A percentile compares a stretch with the other conserved stretches of the same genome.
These are phyloP conservation scores for Mollisiaceae sp. DNA, from an alignment of 2,329 filamentous ascomycete species.

Conservation along the genomic window DNA sequence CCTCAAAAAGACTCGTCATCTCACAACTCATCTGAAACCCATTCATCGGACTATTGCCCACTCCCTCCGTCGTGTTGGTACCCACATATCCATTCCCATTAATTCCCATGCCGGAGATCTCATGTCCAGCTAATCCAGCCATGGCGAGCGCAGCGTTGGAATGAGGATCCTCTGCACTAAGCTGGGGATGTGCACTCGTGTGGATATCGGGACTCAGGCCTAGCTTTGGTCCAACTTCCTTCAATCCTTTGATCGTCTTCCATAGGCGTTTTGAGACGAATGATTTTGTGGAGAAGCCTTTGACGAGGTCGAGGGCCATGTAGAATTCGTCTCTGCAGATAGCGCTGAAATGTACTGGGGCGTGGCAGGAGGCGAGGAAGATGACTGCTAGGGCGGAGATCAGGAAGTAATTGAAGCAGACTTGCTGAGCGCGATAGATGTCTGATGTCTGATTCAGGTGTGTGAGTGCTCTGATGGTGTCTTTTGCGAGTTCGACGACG, in stretches of 20 bases:
- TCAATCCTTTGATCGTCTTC: conserved; percentile 69
- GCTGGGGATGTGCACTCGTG: conserved; percentile 3
- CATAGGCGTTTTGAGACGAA: conserved; percentile 76
- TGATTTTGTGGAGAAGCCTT: conserved; percentile 72
- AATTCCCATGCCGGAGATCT: conserved; percentile 36
- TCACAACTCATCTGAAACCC: conserved; percentile 45
- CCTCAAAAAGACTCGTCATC: conserved; percentile 45
- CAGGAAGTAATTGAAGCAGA: conserved; percentile 82
- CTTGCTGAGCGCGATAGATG: conserved; percentile 73
- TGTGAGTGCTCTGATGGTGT: conserved; percentile 74
- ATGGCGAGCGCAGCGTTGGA: conserved; percentile 59
- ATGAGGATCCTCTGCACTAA: conserved; percentile 51
- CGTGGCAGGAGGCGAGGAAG: conserved; percentile 78
- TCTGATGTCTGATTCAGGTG: conserved; percentile 74
- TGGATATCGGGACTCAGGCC: conserved; percentile 46
- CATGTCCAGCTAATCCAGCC: conserved; percentile 55
- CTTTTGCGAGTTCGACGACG: conserved; percentile 75
- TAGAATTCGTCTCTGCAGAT: conserved; percentile 78
- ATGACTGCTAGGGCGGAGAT: conserved; percentile 76
- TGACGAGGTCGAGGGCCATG: conserved; percentile 75
- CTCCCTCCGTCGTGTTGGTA: conserved; percentile 7
- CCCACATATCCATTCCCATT: not conserved
- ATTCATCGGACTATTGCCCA: conserved; percentile 39
- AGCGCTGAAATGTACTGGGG: conserved; percentile 71
- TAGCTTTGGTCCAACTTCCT: conserved; percentile 72